phyloP scores from a whole-genome alignment of 2,329 filamentous ascomycete genomes.

The Diaporthe citri region DNA sequence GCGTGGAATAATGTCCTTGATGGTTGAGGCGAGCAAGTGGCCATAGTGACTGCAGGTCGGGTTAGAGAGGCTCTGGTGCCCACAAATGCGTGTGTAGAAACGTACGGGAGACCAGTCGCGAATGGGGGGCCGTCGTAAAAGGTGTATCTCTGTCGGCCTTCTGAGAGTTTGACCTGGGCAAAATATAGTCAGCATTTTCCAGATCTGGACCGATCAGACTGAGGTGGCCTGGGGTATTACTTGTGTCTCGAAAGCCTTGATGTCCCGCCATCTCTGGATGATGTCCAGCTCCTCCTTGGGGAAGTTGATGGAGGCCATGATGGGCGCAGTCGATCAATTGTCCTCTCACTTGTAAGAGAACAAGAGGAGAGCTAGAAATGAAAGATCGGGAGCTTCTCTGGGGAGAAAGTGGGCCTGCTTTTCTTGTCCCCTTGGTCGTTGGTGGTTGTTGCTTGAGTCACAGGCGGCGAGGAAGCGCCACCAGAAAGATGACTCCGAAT shows the following conservation, averaged over 20 bases:
- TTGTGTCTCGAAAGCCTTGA: slow-evolving; percentile 90
- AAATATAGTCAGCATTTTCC: slow-evolving; percentile 36
- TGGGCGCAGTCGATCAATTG: slow-evolving; percentile 38
- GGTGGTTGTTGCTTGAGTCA: slow-evolving; percentile 37
- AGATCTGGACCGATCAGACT: too few species aligned
- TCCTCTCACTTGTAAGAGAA: not conserved
- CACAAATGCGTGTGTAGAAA: not conserved
- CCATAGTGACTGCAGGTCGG: slow-evolving; percentile 62
- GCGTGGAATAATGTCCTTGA: slow-evolving; percentile 95
- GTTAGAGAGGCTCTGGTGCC: slow-evolving; percentile 16
- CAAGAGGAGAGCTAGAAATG: not conserved
- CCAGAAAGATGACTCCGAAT: slow-evolving; percentile 36
- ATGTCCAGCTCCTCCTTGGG: slow-evolving; percentile 90
- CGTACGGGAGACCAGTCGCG: slow-evolving; percentile 73
- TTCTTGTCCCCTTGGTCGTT: slow-evolving; percentile 1
- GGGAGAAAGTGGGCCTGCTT: slow-evolving; percentile 1
- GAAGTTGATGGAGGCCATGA: slow-evolving; percentile 87
- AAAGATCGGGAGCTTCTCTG: not conserved
- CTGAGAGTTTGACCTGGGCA: slow-evolving; percentile 78
- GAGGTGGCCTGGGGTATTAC: slow-evolving; percentile 55
- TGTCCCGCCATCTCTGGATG: slow-evolving; percentile 89
- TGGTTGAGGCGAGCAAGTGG: slow-evolving; percentile 89
- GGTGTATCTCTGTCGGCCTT: slow-evolving; percentile 86
- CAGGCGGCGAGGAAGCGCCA: slow-evolving; percentile 11
- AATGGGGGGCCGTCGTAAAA: slow-evolving; percentile 94